Conservation (phyloP, 2,329 filamentous ascomycete genomes). For the Ophiostoma pallidulum region DNA sequence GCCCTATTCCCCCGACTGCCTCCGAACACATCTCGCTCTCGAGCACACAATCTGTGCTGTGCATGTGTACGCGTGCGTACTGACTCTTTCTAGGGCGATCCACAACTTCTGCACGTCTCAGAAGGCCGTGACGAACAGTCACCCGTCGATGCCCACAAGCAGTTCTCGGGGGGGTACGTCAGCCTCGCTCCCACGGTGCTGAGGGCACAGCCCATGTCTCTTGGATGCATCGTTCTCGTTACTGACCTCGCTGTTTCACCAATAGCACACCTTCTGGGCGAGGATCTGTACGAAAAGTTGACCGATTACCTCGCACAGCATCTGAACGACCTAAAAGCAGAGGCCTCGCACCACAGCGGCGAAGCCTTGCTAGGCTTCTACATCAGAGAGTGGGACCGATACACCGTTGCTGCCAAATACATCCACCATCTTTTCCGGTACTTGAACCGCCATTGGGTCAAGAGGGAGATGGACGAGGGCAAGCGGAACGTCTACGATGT, state of each 20-base stretch:
- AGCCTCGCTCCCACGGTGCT: too few relatives aligned
- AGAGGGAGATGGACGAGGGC: constrained; percentile 95
- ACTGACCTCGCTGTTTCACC: not conserved
- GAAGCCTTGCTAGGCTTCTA: constrained; percentile 88
- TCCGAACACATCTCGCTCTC: too few relatives aligned
- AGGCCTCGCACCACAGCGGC: constrained; percentile 73
- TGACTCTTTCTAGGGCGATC: constrained; percentile 55
- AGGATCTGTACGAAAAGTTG: constrained; percentile 89
- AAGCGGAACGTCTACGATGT: constrained; percentile 98
- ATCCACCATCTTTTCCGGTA: constrained; percentile 96
- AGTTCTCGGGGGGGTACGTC: constrained; percentile 6
- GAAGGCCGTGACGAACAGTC: constrained; percentile 39
- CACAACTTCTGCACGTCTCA: constrained; percentile 99
- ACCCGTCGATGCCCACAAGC: not conserved
- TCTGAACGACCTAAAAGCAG: constrained; percentile 57
- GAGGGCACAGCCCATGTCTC: too few relatives aligned
- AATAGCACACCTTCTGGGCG: constrained; percentile 81
- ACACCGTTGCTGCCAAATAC: constrained; percentile 92
- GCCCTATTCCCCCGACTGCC: too few relatives aligned
- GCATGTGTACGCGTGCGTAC: not conserved
- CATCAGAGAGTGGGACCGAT: constrained; percentile 92
- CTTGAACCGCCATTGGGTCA: constrained; percentile 97
- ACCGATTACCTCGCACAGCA: constrained; percentile 76
- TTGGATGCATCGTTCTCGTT: too few relatives aligned
- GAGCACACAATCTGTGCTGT: not conserved